Base-by-base conservation (phyloP, 2,329 filamentous ascomycete genomes). In the Xylaria sp. region DNA sequence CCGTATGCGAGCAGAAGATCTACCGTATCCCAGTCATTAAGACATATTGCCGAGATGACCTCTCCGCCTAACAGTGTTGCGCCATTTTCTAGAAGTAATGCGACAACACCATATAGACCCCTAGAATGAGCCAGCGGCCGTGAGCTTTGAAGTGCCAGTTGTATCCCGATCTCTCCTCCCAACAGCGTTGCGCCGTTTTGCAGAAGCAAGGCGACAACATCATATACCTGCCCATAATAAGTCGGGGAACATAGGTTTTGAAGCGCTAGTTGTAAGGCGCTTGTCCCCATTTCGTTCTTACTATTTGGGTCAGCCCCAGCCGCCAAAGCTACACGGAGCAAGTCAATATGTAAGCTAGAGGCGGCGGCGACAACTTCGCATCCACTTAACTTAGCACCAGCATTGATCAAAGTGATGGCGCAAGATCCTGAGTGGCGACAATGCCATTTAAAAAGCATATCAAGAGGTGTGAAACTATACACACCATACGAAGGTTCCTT, bases 1-100 rank as follows among this genome's bases (percentile, higher is more conserved):
- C 57, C 57, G 12, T 60, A 27, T 14, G 11, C 1, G 4, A 60
- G 45, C 8, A 60, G 3, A 34, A 60, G 57, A 51, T 19, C n/a
- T 14, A 60, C 45, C 24, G 51, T 27, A 50, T 51, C 30, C 57
- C 57, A 60, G 17, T 50, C 7, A 17, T 51, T 9, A 27, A 1
- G 11, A 36, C n/a, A 3, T 17, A 60, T 60, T 39, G 57, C 57
- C 11, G 17, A 34, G 9, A 27, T n/a, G n/a, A 60, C n/a, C 12
- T 56, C 54, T 9, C 32, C 34, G 36, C 54, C 54, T 9, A 21
- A 12, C 2, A 56, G 48, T 12, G 5, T 51, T 30, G 21, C 48
- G 4, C 48, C 48, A 5, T 51, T 34, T n/a, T 47, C 17, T n/a
- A 59, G 17, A 24, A 59, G 56, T 17, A 59, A 34, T 19, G 2